Evolutionary conservation across 2,329 filamentous ascomycete species (phyloP).

Genomic region (Arthrobotrys sinensis): DNA sequence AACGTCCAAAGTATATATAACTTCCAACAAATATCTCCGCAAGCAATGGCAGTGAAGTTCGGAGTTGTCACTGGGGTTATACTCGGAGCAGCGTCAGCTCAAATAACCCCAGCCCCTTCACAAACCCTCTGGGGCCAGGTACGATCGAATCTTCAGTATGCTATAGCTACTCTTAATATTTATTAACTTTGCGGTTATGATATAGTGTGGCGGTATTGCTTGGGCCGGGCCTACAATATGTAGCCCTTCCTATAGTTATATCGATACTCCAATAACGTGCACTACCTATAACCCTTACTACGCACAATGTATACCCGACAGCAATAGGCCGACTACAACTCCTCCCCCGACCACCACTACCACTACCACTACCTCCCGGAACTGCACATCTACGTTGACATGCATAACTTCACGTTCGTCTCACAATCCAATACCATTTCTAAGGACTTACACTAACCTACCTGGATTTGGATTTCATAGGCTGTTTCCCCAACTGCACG

Average conservation of each 20-base stretch:
- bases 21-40: too few species aligned
- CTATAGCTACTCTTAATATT: not conserved
- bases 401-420: conserved; percentile 12
- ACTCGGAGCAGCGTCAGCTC: not conserved
- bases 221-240: conserved; percentile 11
- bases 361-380: not conserved
- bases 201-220: conserved; percentile 14
- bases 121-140: conserved; percentile 12
- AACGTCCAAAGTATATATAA: too few species aligned
- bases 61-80: not conserved
- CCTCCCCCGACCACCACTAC: not conserved
- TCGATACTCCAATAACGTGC: conserved; percentile 2
- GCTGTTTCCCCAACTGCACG: not conserved
- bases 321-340: not conserved
- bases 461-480: not conserved
- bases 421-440: too few species aligned
- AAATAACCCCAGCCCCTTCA: conserved; percentile 13
- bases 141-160: not conserved
- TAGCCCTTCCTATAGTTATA: not conserved
- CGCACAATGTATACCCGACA: conserved; percentile 21
- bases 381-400: conserved; percentile 8
- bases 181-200: not conserved
- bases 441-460: not conserved
- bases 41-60: not conserved
- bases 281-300: conserved; percentile 21